Base-by-base conservation (phyloP, 2,329 filamentous ascomycete genomes). In the Pyrenochaeta sp. region DNA sequence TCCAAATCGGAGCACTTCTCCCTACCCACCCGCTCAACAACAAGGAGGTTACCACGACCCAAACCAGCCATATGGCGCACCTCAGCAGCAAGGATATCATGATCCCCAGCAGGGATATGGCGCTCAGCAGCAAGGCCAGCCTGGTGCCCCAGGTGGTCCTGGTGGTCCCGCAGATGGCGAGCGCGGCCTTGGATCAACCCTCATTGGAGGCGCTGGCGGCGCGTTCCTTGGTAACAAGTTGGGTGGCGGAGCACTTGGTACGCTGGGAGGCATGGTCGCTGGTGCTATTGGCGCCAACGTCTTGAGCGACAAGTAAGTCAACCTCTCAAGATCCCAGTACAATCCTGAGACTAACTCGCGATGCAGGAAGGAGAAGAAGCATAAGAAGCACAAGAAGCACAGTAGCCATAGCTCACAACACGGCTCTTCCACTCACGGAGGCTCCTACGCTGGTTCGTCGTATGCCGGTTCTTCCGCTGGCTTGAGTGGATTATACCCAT, bases 211-310 rank as follows among this genome's bases (percentile, higher is more conserved):
- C 39, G 79, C 75, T 13, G 79, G 73, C 1, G 81, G 78, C n/a
- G 81, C 77, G 6, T 82, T 76, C 58, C 72, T 80, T 0, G 80
- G 79, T 0, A 77, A 82, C 65, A 76, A 80, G 53, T 67, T 80
- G 14, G 81, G 81, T 9, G 78, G 77, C 19, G 80, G 81, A 13
- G 50, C 76, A 23, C 60, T 83, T 18, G 77, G 78, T 15, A 80
- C 77, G 2, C 59, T 82, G 2, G 79, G 75, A 6, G 80, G 78
- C 8, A 73, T 77, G 0, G 72, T 79, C 1, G 77, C 74, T 11
- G 81, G 81, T 22, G 80, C 81, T 1, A 72, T 83, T n/a, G 78
- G 76, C 3, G 81, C 81, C 1, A 82, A 82, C 46, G 55, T 77
- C 24, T 48, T 82, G 6, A 77, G 79, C 39, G 68, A 72, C 37